Percentiles rank a stretch among this genome's conserved stretches.
Evolutionary conservation across 352 stramenopile genomes (phyloP).

Genomic region (Aphanomyces cochlioides): DNA sequence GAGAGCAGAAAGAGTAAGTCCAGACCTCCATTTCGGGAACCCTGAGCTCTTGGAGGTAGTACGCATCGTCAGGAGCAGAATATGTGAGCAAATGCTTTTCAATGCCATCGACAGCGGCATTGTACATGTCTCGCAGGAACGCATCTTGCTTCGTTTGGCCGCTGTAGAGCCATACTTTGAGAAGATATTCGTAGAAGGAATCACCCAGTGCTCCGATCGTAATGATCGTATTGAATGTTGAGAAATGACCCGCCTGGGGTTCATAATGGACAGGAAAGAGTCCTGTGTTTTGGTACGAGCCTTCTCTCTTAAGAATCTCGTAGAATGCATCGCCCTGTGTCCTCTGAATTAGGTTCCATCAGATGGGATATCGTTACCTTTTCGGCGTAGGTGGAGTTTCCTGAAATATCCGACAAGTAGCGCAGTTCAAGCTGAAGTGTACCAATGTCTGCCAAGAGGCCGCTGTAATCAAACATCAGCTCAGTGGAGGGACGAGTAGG

Average conservation of each 20-base stretch:
- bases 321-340: constrained; percentile 74
- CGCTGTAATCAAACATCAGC: constrained; percentile 33
- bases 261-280: constrained; percentile 88
- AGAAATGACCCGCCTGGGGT: constrained; percentile 37
- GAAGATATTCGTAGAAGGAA: constrained; percentile 98
- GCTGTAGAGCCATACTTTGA: constrained; percentile 97
- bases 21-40: constrained; percentile 46
- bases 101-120: constrained; percentile 91
- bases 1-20: too few species aligned
- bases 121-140: constrained; percentile 87
- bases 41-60: constrained; percentile 59
- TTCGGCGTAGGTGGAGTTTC: constrained; percentile 62
- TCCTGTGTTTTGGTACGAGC: constrained; percentile 68
- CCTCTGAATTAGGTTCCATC: neutral
- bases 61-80: constrained; percentile 55
- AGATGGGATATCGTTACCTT: constrained; percentile 39
- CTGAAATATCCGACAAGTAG: constrained; percentile 76
- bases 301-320: constrained; percentile 60
- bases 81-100: constrained; percentile 85
- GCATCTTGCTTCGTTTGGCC: constrained; percentile 45
- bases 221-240: constrained; percentile 41
- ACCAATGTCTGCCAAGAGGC: constrained; percentile 76
- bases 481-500: neutral
- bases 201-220: constrained; percentile 94
- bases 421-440: constrained; percentile 82